Evolutionary conservation across 805 yeast species (phyloP).

Genomic region (Metschnikowia lochheadii): DNA sequence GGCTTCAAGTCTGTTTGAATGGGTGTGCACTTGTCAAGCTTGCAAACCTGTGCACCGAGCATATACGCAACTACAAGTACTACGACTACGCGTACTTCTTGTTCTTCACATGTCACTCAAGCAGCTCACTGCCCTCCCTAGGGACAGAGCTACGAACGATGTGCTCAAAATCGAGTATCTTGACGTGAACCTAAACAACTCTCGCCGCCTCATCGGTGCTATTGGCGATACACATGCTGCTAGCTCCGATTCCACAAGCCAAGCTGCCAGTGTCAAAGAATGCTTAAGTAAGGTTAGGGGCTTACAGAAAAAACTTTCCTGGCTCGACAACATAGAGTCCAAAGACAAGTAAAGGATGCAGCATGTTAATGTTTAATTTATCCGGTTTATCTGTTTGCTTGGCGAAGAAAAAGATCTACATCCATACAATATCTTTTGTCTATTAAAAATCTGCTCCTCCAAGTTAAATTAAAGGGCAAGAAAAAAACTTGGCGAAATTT

Average conservation of each 20-base stretch:
- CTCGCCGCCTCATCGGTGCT: conserved; percentile 29
- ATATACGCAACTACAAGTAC: neutral
- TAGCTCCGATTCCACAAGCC: conserved; percentile 1
- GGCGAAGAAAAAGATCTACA: neutral
- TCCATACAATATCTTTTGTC: neutral
- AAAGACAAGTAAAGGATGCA: neutral
- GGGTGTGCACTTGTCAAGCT: neutral
- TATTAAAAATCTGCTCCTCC: neutral
- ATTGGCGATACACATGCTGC: conserved; percentile 13
- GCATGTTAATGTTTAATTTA: neutral
- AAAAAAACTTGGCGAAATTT: neutral
- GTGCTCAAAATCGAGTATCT: conserved; percentile 33
- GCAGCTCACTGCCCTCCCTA: conserved; percentile 31
- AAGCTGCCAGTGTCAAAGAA: conserved; percentile 5
- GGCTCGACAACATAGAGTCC: conserved; percentile 11
- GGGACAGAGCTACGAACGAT: conserved; percentile 30
- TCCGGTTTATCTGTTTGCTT: too few species aligned
- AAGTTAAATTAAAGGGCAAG: too few species aligned
- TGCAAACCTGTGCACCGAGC: neutral
- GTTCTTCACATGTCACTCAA: conserved; percentile 16
- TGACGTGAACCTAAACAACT: conserved; percentile 36
- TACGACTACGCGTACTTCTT: neutral
- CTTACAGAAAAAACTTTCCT: conserved; percentile 10
- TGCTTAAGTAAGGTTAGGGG: conserved; percentile 9
- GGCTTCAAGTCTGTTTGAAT: neutral